Base-by-base conservation (phyloP, 805 yeast genomes). In the Ascoidea tarda region DNA sequence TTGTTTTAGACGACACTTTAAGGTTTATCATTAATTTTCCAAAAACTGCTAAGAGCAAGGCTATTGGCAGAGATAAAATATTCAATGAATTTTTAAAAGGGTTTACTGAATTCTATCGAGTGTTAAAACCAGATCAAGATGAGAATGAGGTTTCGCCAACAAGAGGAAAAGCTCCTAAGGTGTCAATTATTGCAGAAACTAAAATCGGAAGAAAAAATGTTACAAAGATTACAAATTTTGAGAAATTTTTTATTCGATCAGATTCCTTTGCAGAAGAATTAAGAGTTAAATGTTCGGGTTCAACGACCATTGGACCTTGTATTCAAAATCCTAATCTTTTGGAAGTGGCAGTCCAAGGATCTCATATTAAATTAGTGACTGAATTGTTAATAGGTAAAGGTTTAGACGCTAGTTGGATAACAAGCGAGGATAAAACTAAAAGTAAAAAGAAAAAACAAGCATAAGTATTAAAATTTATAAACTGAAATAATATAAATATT, bases 341-440 rank as follows among this genome's bases (percentile, higher is more conserved):
- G 46, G 95, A 87, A 60, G 88, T 93, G 4, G 75, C 81, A 49
- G 95, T 93, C 2, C 98, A 93, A 68, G 99, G 99, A 0, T 85
- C 91, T 2, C 98, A 91, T 63, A 80, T 81, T 31, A 75, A 78
- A 49, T 64, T 74, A 0, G 78, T 84, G 8, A 68, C 73, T n/a
- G 82, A 81, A 2, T 63, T 82, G 48, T 67, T 90, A 53, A 73
- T 69, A 48, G 69, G 68, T 5, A 70, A 79, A 54, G 95, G 96
- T 0, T 67, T 91, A 32, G 82, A 84, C 31, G 63, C 74, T 4
- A 64, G 73, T 16, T 85, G 84, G 82, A 81, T 91, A 16, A 76
- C 74, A 31, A 75, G 78, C 53, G 81, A 76, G 53, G 85, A 85
- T 59, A 83, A 80, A 60, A 62, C 76, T 31, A 82, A 79, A 61